These are phyloP conservation scores for Phytomonas sp. DNA, from an alignment of 208 protist genomes.

Conservation along the genomic window DNA sequence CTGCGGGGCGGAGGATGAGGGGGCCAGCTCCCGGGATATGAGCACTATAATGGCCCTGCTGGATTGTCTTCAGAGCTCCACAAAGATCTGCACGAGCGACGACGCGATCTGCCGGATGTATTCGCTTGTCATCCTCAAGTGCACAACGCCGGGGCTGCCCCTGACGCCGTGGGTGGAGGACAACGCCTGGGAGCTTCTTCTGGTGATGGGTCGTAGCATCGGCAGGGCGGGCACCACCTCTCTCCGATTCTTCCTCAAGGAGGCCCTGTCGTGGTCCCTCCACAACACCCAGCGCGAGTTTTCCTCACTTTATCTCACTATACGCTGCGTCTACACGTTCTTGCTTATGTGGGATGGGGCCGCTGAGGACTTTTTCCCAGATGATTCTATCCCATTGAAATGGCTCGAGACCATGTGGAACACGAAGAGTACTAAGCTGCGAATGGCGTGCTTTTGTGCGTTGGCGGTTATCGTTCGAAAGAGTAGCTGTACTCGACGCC, in stretches of 20 bases:
- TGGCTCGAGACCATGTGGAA: slow-evolving; percentile 23
- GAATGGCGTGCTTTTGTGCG: slow-evolving; percentile 19
- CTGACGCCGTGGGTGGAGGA: slow-evolving; percentile 70
- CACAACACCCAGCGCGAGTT: slow-evolving; percentile 53
- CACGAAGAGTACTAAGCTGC: slow-evolving; percentile 26
- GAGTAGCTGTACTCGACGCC: slow-evolving; percentile 18
- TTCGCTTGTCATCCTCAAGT: slow-evolving; percentile 35
- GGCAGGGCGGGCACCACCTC: slow-evolving; percentile 20
- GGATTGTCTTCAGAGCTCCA: slow-evolving; percentile 42
- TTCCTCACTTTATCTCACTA: slow-evolving; percentile 26
- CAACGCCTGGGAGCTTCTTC: slow-evolving; percentile 67
- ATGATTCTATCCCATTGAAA: slow-evolving; percentile 15
- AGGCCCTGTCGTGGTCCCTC: slow-evolving; percentile 36
- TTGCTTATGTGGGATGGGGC: slow-evolving; percentile 31
- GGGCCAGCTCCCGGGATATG: slow-evolving; percentile 18
- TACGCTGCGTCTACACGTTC: slow-evolving; percentile 37
- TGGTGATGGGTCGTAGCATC: slow-evolving; percentile 22
- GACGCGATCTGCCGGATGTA: slow-evolving; percentile 42
- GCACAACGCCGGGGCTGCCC: slow-evolving; percentile 25
- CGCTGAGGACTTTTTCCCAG: slow-evolving; percentile 18
- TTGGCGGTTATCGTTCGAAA: slow-evolving; percentile 19
- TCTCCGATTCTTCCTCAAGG: slow-evolving; percentile 9
- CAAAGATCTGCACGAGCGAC: slow-evolving; percentile 21
- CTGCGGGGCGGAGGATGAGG: slow-evolving; percentile 14
- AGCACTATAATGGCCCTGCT: slow-evolving; percentile 40